These are phyloP conservation scores for Lichtheimia ornata DNA, from an alignment of 371 early-diverging fungal species.

Conservation along the genomic window DNA sequence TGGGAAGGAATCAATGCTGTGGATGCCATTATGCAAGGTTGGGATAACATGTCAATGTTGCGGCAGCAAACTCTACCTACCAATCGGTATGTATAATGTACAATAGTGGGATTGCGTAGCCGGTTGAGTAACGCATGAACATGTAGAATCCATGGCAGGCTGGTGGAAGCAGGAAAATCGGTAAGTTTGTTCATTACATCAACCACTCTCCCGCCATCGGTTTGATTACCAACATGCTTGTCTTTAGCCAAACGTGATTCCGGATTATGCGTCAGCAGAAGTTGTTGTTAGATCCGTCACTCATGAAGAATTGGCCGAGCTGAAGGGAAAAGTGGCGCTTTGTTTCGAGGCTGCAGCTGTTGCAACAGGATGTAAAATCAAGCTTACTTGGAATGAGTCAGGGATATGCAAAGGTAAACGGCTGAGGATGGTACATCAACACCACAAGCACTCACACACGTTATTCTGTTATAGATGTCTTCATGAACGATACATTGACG, in stretches of 20 bases:
- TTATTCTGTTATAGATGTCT: not conserved
- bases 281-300: slow-evolving; percentile 60
- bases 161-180: slow-evolving; percentile 67
- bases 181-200: slow-evolving; percentile 31
- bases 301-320: slow-evolving; percentile 38
- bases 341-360: slow-evolving; percentile 68
- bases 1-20: slow-evolving; percentile 79
- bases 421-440: not conserved
- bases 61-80: slow-evolving; percentile 74
- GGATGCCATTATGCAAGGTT: slow-evolving; percentile 66
- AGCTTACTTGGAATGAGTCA: slow-evolving; percentile 49
- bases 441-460: too few species aligned
- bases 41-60: slow-evolving; percentile 66
- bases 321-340: slow-evolving; percentile 51
- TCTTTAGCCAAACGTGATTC: slow-evolving; percentile 40
- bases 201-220: not conserved
- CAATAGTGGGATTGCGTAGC: not conserved
- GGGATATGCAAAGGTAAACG: slow-evolving; percentile 31
- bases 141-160: slow-evolving; percentile 70
- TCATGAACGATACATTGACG: slow-evolving; percentile 58
- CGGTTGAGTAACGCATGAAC: not conserved
- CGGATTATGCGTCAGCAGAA: slow-evolving; percentile 51
- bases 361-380: slow-evolving; percentile 72
- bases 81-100: slow-evolving; percentile 24
- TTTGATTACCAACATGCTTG: not conserved